phyloP scores from a whole-genome alignment of 2,329 filamentous ascomycete genomes.

The Escovopsis weberi region DNA sequence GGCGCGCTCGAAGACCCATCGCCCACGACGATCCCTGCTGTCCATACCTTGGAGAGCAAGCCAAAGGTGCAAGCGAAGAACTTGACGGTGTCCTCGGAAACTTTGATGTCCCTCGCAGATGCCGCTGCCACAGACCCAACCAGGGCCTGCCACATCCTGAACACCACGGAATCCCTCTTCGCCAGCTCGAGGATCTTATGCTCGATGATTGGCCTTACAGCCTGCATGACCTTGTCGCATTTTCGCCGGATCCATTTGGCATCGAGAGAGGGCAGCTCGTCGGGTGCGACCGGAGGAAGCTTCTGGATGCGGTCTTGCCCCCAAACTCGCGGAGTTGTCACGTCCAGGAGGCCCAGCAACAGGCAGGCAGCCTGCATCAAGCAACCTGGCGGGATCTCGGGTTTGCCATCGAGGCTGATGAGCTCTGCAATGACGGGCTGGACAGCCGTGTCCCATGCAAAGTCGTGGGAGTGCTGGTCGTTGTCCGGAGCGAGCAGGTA shows the following conservation, averaged over 20 bases:
- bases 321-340: constrained; percentile 49
- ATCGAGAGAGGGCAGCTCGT: constrained; percentile 75
- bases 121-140: constrained; percentile 50
- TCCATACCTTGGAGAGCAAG: constrained; percentile 57
- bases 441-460: constrained; percentile 67
- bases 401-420: constrained; percentile 24
- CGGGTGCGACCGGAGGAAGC: constrained; percentile 39
- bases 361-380: constrained; percentile 49
- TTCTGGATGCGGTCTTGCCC: constrained; percentile 57
- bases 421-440: constrained; percentile 46
- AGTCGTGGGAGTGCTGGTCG: constrained; percentile 50
- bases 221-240: constrained; percentile 46
- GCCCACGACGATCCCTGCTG: constrained; percentile 15
- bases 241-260: constrained; percentile 76
- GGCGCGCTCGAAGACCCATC: constrained; percentile 29
- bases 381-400: constrained; percentile 32
- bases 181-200: constrained; percentile 48
- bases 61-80: constrained; percentile 62
- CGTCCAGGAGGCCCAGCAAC: constrained; percentile 56
- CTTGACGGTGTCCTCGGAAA: constrained; percentile 66
- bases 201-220: constrained; percentile 46
- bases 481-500: constrained; percentile 64
- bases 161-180: constrained; percentile 37
- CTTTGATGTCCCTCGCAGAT: constrained; percentile 75
- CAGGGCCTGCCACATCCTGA: constrained; percentile 45